Evolutionary conservation across 441 rosid species (phyloP).

Genomic region (Gossypium davidsonii): DNA sequence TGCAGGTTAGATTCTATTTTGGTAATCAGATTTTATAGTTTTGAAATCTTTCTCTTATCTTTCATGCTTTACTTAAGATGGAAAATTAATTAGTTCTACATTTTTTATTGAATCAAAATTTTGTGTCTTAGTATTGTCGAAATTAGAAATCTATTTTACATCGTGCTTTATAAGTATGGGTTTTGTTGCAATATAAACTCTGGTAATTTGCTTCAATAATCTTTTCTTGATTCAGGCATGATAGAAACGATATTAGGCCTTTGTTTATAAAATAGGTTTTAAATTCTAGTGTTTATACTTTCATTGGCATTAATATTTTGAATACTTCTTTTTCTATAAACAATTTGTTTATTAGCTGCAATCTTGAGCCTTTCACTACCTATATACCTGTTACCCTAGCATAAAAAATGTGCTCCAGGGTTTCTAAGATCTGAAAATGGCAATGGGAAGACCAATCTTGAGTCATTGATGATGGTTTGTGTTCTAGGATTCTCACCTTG

Average conservation of each 20-base stretch:
- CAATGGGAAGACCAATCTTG: neutral
- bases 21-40: neutral
- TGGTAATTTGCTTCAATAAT: neutral
- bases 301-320: neutral
- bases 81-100: neutral
- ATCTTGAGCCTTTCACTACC: neutral
- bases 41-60: neutral
- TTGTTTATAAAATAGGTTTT: neutral
- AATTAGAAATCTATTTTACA: neutral
- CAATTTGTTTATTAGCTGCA: neutral
- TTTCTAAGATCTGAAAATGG: neutral
- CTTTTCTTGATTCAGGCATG: neutral
- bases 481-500: neutral
- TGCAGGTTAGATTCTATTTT: slow-evolving; percentile 36
- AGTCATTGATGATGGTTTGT: neutral
- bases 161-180: neutral
- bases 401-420: neutral
- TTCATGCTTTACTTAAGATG: slow-evolving; percentile 4
- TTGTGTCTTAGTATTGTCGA: neutral
- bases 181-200: neutral
- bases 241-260: neutral
- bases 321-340: neutral
- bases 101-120: neutral
- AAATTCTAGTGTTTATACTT: neutral
- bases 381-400: neutral